Percentiles rank a stretch among this genome's conserved stretches.
phyloP scores from a whole-genome alignment of 1,139 yeast species.

The Pichia cactophila region DNA sequence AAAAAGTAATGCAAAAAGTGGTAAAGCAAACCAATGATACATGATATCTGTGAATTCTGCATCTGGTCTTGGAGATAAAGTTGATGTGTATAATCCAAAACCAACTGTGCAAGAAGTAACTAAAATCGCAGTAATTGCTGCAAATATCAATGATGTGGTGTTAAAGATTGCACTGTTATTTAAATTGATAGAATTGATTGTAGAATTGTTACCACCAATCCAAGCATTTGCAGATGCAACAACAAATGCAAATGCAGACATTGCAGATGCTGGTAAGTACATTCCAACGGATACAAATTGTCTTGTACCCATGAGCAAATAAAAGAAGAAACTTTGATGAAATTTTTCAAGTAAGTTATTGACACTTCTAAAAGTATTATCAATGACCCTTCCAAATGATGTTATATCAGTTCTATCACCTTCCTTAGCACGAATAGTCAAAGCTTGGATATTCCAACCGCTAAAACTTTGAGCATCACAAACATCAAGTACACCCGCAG shows the following conservation, averaged over 20 bases:
- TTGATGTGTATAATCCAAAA: constrained; percentile 15
- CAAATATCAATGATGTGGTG: constrained; percentile 17
- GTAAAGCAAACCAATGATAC: constrained; percentile 7
- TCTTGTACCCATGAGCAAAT: constrained; percentile 70
- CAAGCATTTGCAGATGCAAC: constrained; percentile 59
- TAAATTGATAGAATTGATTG: constrained; percentile 12
- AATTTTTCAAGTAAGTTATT: constrained; percentile 91
- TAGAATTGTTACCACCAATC: constrained; percentile 33
- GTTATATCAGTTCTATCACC: constrained; percentile 69
- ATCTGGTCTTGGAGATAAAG: constrained; percentile 7
- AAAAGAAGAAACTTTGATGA: constrained; percentile 95
- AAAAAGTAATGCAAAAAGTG: constrained; percentile 3
- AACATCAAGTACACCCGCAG: constrained; percentile 52
- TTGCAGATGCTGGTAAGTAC: constrained; percentile 79
- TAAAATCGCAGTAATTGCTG: constrained; percentile 15
- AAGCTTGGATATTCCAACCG: constrained; percentile 93
- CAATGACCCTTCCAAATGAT: constrained; percentile 84
- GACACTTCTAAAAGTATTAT: constrained; percentile 79
- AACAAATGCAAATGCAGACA: constrained; percentile 64
- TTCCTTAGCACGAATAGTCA: constrained; percentile 62
- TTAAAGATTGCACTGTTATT: constrained; percentile 5
- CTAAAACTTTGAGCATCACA: constrained; percentile 87
- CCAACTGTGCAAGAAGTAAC: constrained; percentile 11
- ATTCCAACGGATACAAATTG: constrained; percentile 90
- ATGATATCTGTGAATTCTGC: constrained; percentile 4